Evolutionary conservation across 495 filamentous ascomycete genomes (phyloP), one percentile per base, ranked within the genome.

Genomic region (Penicillium odoratum): DNA sequence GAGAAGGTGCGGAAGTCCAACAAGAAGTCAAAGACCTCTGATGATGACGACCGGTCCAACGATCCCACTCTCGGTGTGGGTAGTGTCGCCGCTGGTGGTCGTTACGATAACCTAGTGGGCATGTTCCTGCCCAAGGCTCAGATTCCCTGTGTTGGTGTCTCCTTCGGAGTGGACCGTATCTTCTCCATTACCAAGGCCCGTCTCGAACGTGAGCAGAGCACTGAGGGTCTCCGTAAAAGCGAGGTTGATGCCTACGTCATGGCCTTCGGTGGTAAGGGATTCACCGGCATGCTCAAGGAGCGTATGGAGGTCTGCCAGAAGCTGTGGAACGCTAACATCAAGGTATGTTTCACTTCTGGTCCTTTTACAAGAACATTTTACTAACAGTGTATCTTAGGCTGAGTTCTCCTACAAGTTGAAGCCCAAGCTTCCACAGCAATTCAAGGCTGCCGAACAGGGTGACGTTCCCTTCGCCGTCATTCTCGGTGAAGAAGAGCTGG

Each of bases 161-260:
- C 91, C 10, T 96, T 97, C 70, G 93, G 93, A 51, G 89, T 97
- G 18, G 93, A 97, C 73, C 88, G 93, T 51, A 97, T 98, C 64
- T 97, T 96, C 75, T 90, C 88, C 48, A 90, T 97, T 72, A 91
- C 84, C 36, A 91, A 93, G 73, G 86, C 89, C 9, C 82, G 85
- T n/a, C 80, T 87, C 69, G 84, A 82, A 61, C 79, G 80, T 49
- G 82, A 88, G 61, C 79, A 83, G 61, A 69, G 54, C 26, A 60
- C 71, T 8, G 72, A 76, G 26, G 62, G 68, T 13, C 69, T 87
- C 42, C 85, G 87, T 48, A 81, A 73, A 50, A 92, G 85, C 61
- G 90, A 96, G 70, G 85, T 91, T 1, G 90, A 96, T 67, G 90
- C 89, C 51, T 96, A 82, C 73, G 86, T 97, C 60, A 97, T 97